phyloP scores from a whole-genome alignment of 306 rosid species.

The Vachellia pachyceras region DNA sequence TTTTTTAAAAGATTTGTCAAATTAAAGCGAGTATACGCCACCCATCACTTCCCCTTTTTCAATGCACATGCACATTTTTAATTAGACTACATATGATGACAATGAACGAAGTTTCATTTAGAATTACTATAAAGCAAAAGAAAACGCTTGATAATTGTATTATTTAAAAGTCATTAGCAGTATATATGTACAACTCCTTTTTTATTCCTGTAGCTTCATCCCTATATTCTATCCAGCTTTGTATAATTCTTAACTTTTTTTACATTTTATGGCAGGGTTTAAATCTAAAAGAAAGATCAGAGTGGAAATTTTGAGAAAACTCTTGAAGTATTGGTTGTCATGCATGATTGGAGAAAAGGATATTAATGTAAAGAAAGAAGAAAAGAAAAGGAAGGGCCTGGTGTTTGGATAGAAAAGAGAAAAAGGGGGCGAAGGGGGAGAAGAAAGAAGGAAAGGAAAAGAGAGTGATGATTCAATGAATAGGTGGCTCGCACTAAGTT shows the following conservation, averaged over 20 bases:
- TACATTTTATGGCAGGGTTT: too few relatives aligned
- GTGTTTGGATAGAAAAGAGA: neutral
- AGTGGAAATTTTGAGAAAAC: neutral
- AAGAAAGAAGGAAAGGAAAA: neutral
- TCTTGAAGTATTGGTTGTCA: neutral
- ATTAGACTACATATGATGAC: neutral
- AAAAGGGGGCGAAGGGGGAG: neutral
- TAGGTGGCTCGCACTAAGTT: conserved; percentile 1
- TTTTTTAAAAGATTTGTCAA: neutral
- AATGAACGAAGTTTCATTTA: conserved; percentile 1
- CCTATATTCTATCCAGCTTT: neutral
- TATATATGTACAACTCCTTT: neutral
- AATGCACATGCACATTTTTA: neutral
- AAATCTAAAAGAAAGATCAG: too few relatives aligned
- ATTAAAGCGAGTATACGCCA: neutral
- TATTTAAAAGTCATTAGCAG: neutral
- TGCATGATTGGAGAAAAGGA: neutral
- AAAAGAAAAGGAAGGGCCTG: neutral
- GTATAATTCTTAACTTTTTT: too few relatives aligned
- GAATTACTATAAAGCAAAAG: neutral
- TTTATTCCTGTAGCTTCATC: neutral
- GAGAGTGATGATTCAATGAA: neutral
- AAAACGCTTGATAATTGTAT: neutral
- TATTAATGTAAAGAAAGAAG: neutral
- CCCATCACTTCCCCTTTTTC: neutral